Base-by-base conservation (phyloP, 208 protist genomes). In the Vickermania ingenoplastis region DNA sequence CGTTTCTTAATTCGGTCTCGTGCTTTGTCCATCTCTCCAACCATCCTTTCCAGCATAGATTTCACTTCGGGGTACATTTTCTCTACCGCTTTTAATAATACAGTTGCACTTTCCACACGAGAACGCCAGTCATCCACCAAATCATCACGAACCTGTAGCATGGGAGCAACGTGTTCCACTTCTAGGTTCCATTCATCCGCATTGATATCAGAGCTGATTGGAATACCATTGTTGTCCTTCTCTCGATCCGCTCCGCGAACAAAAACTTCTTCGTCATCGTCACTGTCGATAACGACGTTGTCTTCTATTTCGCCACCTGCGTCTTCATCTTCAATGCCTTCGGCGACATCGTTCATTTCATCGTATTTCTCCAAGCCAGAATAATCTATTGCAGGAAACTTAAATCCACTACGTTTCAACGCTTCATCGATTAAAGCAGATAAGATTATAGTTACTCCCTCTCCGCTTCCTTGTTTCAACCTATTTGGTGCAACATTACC, bases 51-150 rank as follows among this genome's bases (percentile, higher is more conserved):
- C 21, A 95, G 78, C 81, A 90, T 87, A 67, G 80, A 77, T 61
- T 77, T 89, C 23, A 93, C 86, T 21, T 92, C 86, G 17, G 89
- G 89, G 63, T 92, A 95, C 80, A 95, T 91, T 51, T 86, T 89
- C 26, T 93, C 86, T 17, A 95, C 81, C 23, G 83, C 84, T 56
- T 90, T 92, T 13, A 95, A 62, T 7, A 95, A 69, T 63, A 91
- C 65, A 2, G 78, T 67, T 3, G 86, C 82, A 60, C 67, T 89
- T 61, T 92, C 86, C 25, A 95, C 77, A 31, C 84, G 79, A 31
- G 82, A 85, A 5, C 89, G 81, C 86, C 89, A 95, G 59, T 93
- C 84, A 50, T 92, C 83, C 14, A 75, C 71, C 11, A 53, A 41
- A 0, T 83, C 76, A 17, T 72, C 53, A 21, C 73, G 78, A 29